phyloP scores from a whole-genome alignment of 2,329 filamentous ascomycete species.

The Neonectria punicea region DNA sequence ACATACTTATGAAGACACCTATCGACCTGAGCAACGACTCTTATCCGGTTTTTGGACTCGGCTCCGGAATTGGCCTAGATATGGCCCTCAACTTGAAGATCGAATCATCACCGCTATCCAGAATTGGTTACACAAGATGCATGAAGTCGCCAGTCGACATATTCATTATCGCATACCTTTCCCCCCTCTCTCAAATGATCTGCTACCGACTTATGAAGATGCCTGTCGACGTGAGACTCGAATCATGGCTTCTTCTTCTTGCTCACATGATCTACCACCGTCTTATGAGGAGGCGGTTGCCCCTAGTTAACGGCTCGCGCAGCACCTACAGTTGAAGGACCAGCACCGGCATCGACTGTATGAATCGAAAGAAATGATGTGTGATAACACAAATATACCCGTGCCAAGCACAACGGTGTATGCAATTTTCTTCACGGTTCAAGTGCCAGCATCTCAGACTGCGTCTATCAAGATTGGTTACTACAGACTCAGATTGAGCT shows the following conservation, averaged over 20 bases:
- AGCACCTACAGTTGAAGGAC: background rate
- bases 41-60: no score
- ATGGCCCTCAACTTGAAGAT: no score
- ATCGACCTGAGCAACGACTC: no score
- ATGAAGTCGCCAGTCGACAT: background rate
- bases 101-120: background rate
- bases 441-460: no score
- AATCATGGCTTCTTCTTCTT: background rate
- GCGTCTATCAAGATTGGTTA: no score
- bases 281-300: background rate
- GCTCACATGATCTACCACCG: background rate
- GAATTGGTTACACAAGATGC: background rate
- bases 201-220: background rate
- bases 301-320: background rate
- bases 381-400: no score
- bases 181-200: background rate
- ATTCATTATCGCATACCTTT: background rate
- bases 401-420: no score
- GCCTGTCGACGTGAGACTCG: background rate
- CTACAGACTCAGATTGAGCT: no score
- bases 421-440: no score
- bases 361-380: no score
- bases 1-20: no score
- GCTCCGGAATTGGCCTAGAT: no score
- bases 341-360: background rate